A percentile compares a stretch with the other conserved stretches of the same genome.
These are phyloP conservation scores for Litsea cubeba DNA, from an alignment of 164 flowering plant species.

Conservation along the genomic window DNA sequence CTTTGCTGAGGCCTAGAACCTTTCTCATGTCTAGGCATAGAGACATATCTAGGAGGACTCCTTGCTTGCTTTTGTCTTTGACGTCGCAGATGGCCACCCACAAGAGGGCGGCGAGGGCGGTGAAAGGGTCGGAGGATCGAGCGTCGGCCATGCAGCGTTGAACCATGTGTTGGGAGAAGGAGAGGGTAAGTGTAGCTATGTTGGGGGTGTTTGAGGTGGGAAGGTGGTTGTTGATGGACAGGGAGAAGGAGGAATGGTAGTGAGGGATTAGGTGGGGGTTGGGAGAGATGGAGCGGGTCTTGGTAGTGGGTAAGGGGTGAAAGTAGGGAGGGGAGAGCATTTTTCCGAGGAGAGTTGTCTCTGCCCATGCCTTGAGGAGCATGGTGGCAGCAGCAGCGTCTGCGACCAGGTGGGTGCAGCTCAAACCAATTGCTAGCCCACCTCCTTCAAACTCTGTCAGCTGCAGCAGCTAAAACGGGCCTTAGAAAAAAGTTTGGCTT, in stretches of 20 bases:
- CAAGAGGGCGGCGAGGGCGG: conserved; percentile 47
- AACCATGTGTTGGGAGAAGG: conserved; percentile 41
- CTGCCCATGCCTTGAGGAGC: conserved; percentile 68
- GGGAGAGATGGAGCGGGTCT: conserved; percentile 16
- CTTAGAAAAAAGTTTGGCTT: too few species aligned
- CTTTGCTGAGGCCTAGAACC: conserved; percentile 33
- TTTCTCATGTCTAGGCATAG: conserved; percentile 47
- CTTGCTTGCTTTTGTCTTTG: conserved; percentile 24
- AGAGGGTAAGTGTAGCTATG: conserved; percentile 34
- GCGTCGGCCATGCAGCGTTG: conserved; percentile 40
- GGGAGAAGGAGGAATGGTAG: conserved; percentile 29
- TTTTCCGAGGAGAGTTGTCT: conserved; percentile 26
- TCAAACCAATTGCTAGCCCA: conserved; percentile 66
- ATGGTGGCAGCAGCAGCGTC: conserved; percentile 48
- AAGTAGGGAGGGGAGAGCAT: conserved; percentile 37
- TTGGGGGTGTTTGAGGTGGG: conserved; percentile 6
- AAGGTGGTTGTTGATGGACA: neutral
- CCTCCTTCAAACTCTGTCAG: conserved; percentile 68
- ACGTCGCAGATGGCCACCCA: conserved; percentile 49
- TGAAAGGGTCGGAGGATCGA: conserved; percentile 20
- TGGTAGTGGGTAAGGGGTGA: conserved; percentile 36
- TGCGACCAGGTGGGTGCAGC: conserved; percentile 63
- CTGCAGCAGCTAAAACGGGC: conserved; percentile 25
- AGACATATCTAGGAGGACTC: conserved; percentile 41
- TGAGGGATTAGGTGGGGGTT: conserved; percentile 29